Conservation (phyloP, 2,329 filamentous ascomycete genomes). For the Stemphylium lycopersici region DNA sequence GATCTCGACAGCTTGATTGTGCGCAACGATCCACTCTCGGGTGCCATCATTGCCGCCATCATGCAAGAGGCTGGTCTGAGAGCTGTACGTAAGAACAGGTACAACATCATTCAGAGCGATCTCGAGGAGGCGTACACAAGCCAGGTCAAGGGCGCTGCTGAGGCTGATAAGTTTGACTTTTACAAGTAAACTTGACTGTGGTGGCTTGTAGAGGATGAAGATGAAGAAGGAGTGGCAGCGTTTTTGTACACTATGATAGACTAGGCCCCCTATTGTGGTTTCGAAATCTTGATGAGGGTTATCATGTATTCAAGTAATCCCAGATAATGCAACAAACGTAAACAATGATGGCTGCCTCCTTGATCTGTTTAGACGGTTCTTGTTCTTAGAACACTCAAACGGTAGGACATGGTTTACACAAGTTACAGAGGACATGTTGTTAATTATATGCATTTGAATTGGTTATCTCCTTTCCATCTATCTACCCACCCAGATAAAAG, state of each 20-base stretch:
- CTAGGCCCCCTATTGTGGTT: neutral
- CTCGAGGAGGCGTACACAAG: slow-evolving; percentile 96
- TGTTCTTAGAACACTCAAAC: too few relatives aligned
- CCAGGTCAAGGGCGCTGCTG: slow-evolving; percentile 86
- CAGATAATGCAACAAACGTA: slow-evolving; percentile 2
- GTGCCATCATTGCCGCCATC: slow-evolving; percentile 95
- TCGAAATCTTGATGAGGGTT: neutral
- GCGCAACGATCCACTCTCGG: slow-evolving; percentile 91
- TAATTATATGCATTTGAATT: slow-evolving; percentile 11
- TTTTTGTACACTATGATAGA: slow-evolving; percentile 32
- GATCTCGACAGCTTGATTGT: slow-evolving; percentile 96
- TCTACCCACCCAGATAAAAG: slow-evolving; percentile 10
- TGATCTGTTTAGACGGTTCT: too few relatives aligned
- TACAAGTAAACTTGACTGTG: slow-evolving; percentile 41
- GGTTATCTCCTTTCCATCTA: neutral
- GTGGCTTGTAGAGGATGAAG: neutral
- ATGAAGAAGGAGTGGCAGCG: slow-evolving; percentile 7
- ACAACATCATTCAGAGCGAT: slow-evolving; percentile 98
- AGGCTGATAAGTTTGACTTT: slow-evolving; percentile 80
- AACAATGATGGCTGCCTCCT: neutral
- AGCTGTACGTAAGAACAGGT: slow-evolving; percentile 95
- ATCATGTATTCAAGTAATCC: neutral
- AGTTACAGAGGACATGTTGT: too few relatives aligned
- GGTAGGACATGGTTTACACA: too few relatives aligned
- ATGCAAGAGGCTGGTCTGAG: slow-evolving; percentile 98